A percentile compares a stretch with the other conserved stretches of the same genome.
Evolutionary conservation across 768 basidiomycete species (phyloP).

Genomic region (Floccularia luteovirens): DNA sequence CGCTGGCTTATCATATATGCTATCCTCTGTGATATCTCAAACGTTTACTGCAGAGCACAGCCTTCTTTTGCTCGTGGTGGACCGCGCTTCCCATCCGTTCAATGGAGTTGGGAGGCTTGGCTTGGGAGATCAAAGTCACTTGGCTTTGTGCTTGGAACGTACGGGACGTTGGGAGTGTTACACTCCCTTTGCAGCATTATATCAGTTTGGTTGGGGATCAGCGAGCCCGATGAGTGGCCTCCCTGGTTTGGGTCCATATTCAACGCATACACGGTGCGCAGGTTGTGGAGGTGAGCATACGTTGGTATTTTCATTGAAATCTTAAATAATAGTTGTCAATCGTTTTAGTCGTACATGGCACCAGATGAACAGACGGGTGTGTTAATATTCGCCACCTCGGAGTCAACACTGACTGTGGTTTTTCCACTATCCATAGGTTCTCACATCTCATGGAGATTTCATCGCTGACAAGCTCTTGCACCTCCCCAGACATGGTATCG

Average conservation of each 20-base stretch:
- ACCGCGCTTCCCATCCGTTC: not conserved
- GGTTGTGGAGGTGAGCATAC: conserved; percentile 30
- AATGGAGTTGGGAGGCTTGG: too few species aligned
- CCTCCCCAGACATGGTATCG: not conserved
- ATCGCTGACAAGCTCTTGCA: not conserved
- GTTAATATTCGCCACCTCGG: not conserved
- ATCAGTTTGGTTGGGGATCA: conserved; percentile 14
- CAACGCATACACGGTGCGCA: conserved; percentile 28
- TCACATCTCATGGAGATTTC: not conserved
- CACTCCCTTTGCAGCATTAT: conserved; percentile 12
- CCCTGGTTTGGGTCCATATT: conserved; percentile 21
- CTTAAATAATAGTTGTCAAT: too few species aligned
- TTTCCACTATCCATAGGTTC: not conserved
- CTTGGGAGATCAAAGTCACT: conserved; percentile 8
- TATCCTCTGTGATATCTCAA: conserved; percentile 14
- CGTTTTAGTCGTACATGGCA: not conserved
- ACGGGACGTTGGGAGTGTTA: not conserved
- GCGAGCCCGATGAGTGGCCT: conserved; percentile 27
- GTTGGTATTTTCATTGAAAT: not conserved
- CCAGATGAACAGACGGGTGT: not conserved
- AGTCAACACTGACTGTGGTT: not conserved
- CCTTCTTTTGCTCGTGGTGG: conserved; percentile 8
- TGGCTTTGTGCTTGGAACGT: conserved; percentile 5
- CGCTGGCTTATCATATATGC: conserved; percentile 6
- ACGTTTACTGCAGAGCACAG: conserved; percentile 11